A percentile compares a stretch with the other conserved stretches of the same genome.
phyloP scores from a whole-genome alignment of 192 early-diverging fungal genomes.

The Backusella australiensis region DNA sequence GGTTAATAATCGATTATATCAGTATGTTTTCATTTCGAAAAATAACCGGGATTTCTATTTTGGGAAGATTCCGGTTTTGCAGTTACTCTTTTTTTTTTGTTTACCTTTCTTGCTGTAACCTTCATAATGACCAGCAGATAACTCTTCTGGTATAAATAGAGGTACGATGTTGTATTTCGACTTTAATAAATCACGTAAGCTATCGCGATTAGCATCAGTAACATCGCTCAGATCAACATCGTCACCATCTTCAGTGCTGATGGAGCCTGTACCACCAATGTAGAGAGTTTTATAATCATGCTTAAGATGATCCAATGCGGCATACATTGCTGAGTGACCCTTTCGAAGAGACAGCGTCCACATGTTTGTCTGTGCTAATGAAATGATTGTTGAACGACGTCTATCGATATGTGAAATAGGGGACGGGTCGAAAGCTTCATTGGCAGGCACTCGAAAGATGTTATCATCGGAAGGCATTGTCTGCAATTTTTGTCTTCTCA shows the following conservation, averaged over 20 bases:
- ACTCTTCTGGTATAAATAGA: conserved; percentile 73
- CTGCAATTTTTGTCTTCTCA: background rate
- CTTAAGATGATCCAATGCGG: conserved; percentile 71
- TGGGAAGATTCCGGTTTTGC: background rate
- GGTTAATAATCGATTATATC: background rate
- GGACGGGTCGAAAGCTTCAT: background rate
- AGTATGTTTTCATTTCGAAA: background rate
- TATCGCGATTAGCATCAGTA: conserved; percentile 47
- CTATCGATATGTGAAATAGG: conserved; percentile 29
- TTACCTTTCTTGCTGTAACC: conserved; percentile 94
- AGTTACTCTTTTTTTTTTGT: background rate
- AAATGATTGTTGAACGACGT: conserved; percentile 15
- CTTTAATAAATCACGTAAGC: conserved; percentile 54
- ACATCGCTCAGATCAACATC: conserved; percentile 52
- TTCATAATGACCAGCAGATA: conserved; percentile 86
- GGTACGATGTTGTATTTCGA: conserved; percentile 63
- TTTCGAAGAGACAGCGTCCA: conserved; percentile 45
- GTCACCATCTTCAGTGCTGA: conserved; percentile 57
- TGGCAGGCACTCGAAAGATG: background rate
- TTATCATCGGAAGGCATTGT: conserved; percentile 1
- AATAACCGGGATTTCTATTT: background rate
- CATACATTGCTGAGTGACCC: conserved; percentile 89
- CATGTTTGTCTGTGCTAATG: conserved; percentile 13
- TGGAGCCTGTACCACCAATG: conserved; percentile 73
- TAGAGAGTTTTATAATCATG: conserved; percentile 60